A percentile compares a stretch with the other conserved stretches of the same genome.
Evolutionary conservation across 1,284 basidiomycete genomes (phyloP).

Genomic region (Ustilago bromivora): DNA sequence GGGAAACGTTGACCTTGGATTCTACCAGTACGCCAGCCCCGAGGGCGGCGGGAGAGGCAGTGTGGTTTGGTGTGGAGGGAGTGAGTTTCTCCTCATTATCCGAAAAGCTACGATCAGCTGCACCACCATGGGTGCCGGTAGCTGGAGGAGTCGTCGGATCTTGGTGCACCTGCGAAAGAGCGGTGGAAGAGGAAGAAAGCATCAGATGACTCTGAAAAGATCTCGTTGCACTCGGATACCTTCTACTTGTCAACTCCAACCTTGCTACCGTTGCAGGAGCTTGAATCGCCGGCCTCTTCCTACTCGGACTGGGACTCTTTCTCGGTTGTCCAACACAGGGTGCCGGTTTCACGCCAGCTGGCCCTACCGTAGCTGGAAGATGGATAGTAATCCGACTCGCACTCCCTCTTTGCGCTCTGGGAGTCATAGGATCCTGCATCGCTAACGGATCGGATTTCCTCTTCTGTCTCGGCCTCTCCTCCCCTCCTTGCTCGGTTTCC

Average conservation of each 20-base stretch:
- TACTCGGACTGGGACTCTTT: conserved; percentile 62
- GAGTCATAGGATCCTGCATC: conserved; percentile 28
- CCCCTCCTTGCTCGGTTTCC: conserved; percentile 19
- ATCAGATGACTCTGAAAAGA: conserved; percentile 27
- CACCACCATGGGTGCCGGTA: neutral
- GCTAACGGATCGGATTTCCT: conserved; percentile 12
- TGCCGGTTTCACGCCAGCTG: conserved; percentile 59
- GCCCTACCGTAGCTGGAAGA: conserved; percentile 21
- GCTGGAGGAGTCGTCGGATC: neutral
- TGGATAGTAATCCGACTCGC: neutral
- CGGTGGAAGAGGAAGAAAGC: conserved; percentile 9
- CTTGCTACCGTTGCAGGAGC: conserved; percentile 43
- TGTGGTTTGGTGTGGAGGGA: neutral
- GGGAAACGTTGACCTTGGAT: conserved; percentile 40
- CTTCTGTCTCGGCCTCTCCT: conserved; percentile 29
- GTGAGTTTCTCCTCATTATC: neutral
- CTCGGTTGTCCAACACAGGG: conserved; percentile 68
- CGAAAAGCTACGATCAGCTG: neutral
- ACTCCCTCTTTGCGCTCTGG: conserved; percentile 20
- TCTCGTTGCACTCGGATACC: conserved; percentile 23
- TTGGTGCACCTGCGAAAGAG: neutral
- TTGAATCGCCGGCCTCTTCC: conserved; percentile 58
- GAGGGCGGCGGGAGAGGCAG: neutral
- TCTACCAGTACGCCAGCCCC: conserved; percentile 34
- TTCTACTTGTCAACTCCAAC: conserved; percentile 29